These are phyloP conservation scores for Candida sanyiensis DNA, from an alignment of 805 yeast species.

Conservation along the genomic window DNA sequence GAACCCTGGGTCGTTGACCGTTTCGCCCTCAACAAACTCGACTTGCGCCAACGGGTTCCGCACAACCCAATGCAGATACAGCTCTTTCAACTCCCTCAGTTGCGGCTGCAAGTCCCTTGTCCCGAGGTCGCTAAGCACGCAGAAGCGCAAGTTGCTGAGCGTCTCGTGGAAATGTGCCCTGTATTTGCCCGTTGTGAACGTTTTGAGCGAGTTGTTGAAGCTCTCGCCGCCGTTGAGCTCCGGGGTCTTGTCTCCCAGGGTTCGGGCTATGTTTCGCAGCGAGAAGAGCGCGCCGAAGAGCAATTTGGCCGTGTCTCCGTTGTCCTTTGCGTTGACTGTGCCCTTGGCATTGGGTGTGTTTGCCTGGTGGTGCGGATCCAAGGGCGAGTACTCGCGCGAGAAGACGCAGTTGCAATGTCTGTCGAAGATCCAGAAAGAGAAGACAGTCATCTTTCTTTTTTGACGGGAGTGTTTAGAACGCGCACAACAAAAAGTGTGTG, in stretches of 20 bases:
- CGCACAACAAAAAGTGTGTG: too few species aligned
- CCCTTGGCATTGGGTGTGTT: constrained; percentile 23
- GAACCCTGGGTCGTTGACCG: constrained; percentile 9
- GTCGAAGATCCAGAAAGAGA: constrained; percentile 87
- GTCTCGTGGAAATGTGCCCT: constrained; percentile 78
- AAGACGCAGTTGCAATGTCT: constrained; percentile 88
- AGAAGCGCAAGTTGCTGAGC: constrained; percentile 70
- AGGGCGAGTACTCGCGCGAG: constrained; percentile 61
- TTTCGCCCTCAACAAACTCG: constrained; percentile 46
- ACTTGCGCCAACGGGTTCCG: constrained; percentile 56
- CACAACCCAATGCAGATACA: constrained; percentile 56
- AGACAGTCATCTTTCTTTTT: constrained; percentile 49
- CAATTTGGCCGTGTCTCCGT: constrained; percentile 70
- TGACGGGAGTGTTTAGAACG: too few species aligned
- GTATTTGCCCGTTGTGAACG: constrained; percentile 69
- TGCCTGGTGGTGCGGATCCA: constrained; percentile 6
- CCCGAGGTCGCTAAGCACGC: constrained; percentile 61
- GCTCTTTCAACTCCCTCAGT: constrained; percentile 47
- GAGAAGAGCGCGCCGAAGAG: constrained; percentile 84
- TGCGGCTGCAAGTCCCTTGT: constrained; percentile 50
- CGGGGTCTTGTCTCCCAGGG: constrained; percentile 34
- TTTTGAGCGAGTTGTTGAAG: constrained; percentile 29
- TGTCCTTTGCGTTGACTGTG: constrained; percentile 46
- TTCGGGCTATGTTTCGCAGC: constrained; percentile 66
- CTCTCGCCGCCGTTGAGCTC: constrained; percentile 22